These are phyloP conservation scores for Tubosaeta brunneosetosa DNA, from an alignment of 768 basidiomycete species.

Conservation along the genomic window DNA sequence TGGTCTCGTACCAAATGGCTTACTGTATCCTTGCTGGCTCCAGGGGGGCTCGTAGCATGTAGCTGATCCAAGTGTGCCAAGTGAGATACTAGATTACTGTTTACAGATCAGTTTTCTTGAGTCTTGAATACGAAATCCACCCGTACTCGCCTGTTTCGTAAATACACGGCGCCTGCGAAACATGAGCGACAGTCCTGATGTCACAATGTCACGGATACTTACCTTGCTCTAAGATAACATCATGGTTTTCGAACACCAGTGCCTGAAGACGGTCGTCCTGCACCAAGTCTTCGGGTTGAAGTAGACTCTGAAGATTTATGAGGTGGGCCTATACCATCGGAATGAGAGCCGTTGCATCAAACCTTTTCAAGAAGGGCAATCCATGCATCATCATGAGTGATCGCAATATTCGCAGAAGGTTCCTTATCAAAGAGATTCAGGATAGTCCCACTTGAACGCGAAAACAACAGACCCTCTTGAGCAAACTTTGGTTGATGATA, in stretches of 20 bases:
- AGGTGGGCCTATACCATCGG: no score
- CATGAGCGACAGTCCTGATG: not conserved
- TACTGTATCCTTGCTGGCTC: no score
- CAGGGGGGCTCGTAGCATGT: no score
- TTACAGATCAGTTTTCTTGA: no score
- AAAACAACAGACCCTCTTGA: not conserved
- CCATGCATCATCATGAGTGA: no score
- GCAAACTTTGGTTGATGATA: slow-evolving; percentile 4
- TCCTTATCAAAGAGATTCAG: not conserved
- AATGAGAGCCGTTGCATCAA: no score
- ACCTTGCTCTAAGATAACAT: not conserved
- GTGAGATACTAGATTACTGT: no score
- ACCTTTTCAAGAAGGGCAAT: no score
- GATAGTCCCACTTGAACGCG: not conserved
- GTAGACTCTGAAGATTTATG: not conserved
- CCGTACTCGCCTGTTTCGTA: slow-evolving; percentile 9
- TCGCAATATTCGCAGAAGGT: not conserved
- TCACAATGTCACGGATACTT: not conserved
- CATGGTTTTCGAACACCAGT: not conserved
- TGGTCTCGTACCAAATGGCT: no score
- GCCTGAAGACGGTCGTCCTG: no score
- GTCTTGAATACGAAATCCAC: no score
- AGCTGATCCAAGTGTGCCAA: no score
- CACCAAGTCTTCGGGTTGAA: not conserved
- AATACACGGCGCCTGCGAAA: slow-evolving; percentile 1